Conservation (phyloP, 371 early-diverging fungal species). For the Mortierella sp. region DNA sequence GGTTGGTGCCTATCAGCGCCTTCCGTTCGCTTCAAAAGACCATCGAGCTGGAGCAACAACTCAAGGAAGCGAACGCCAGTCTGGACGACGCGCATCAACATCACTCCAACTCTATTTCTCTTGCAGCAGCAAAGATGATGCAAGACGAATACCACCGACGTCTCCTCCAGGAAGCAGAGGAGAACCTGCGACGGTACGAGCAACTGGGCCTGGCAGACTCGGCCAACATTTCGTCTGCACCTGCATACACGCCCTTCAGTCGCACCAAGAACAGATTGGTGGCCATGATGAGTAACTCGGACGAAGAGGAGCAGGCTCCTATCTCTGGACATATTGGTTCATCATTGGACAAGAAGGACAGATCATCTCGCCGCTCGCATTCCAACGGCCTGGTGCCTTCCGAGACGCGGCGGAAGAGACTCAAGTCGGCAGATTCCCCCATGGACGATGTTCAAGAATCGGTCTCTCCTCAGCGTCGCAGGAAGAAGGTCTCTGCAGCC, state of each 20-base stretch:
- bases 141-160: slow-evolving; percentile 62
- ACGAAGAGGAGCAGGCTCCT: slow-evolving; percentile 6
- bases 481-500: slow-evolving; percentile 4
- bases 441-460: neutral
- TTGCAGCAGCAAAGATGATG: slow-evolving; percentile 40
- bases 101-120: slow-evolving; percentile 29
- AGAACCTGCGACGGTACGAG: slow-evolving; percentile 66
- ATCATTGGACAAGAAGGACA: slow-evolving; percentile 27
- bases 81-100: slow-evolving; percentile 1
- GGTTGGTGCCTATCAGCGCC: slow-evolving; percentile 55
- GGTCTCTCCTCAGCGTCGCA: neutral
- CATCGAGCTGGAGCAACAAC: slow-evolving; percentile 22
- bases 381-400: slow-evolving; percentile 10
- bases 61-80: slow-evolving; percentile 15
- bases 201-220: slow-evolving; percentile 61
- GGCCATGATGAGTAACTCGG: neutral
- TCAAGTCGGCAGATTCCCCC: neutral
- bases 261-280: slow-evolving; percentile 41
- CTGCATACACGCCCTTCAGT: slow-evolving; percentile 44
- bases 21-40: slow-evolving; percentile 42
- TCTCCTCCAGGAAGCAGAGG: slow-evolving; percentile 67
- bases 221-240: slow-evolving; percentile 15
- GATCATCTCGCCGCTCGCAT: slow-evolving; percentile 15
- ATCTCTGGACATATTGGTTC: neutral
- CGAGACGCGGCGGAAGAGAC: slow-evolving; percentile 32